Percentiles rank a stretch among this genome's conserved stretches.
These are phyloP conservation scores for Scutellaria baicalensis DNA, from an alignment of 257 asterid genomes.

Conservation along the genomic window DNA sequence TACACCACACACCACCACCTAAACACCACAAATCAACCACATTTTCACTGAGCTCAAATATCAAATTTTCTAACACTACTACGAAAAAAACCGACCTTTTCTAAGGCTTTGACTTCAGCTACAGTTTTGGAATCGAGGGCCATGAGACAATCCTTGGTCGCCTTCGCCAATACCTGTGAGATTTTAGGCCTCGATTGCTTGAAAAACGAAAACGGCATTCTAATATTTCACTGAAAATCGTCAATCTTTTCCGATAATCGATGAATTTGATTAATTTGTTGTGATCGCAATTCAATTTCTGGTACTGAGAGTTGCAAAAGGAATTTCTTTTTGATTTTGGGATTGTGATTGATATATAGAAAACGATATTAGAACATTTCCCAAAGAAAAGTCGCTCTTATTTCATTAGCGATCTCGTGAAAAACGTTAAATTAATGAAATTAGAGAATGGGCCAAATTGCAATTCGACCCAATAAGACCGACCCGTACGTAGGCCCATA, in stretches of 20 bases:
- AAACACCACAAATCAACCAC: constrained; percentile 12
- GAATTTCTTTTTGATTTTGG: background rate
- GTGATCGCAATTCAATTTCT: constrained; percentile 10
- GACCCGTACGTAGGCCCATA: no score
- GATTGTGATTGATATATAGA: no score
- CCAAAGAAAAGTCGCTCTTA: no score
- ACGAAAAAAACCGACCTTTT: constrained; percentile 51
- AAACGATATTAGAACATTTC: no score
- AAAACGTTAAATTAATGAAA: no score
- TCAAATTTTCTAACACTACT: background rate
- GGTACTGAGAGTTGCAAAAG: constrained; percentile 7
- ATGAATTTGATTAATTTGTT: constrained; percentile 1
- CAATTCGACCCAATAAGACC: no score
- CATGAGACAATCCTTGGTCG: constrained; percentile 72
- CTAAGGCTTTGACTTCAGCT: constrained; percentile 95
- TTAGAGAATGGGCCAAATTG: no score
- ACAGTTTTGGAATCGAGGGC: constrained; percentile 91
- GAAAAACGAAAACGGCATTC: constrained; percentile 92
- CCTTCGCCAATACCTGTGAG: constrained; percentile 77
- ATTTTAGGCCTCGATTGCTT: constrained; percentile 88
- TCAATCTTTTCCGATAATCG: background rate
- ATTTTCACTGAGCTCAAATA: constrained; percentile 5
- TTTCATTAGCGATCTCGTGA: no score
- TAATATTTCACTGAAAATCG: background rate
- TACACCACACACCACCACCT: background rate